phyloP scores from a whole-genome alignment of 2,329 filamentous ascomycete species.

The Fusarium nodosum region DNA sequence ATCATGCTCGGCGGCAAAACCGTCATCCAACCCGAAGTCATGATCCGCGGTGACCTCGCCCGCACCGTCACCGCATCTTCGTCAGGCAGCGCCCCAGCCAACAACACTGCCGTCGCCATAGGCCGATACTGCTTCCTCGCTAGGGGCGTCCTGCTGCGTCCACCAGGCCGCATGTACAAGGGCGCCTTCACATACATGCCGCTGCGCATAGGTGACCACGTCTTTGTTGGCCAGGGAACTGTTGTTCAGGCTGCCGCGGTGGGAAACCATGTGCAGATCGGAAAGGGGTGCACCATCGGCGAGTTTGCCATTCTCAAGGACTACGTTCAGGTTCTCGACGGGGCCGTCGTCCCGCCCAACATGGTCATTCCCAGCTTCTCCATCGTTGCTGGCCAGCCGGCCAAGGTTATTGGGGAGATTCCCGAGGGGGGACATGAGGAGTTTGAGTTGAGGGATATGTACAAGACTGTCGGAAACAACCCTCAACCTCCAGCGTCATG shows the following conservation, averaged over 20 bases:
- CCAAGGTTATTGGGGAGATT: slow-evolving; percentile 83
- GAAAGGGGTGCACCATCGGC: slow-evolving; percentile 80
- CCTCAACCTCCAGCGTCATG: slow-evolving; percentile 53
- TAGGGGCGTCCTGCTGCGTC: slow-evolving; percentile 81
- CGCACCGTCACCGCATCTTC: slow-evolving; percentile 65
- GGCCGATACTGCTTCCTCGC: slow-evolving; percentile 93
- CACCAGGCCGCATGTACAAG: slow-evolving; percentile 85
- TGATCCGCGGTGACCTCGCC: slow-evolving; percentile 90
- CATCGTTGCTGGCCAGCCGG: slow-evolving; percentile 87
- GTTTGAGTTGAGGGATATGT: slow-evolving; percentile 74
- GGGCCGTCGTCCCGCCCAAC: slow-evolving; percentile 83
- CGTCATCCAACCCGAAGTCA: slow-evolving; percentile 94
- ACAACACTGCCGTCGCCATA: slow-evolving; percentile 82
- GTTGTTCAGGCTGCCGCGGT: slow-evolving; percentile 87
- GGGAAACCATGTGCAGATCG: slow-evolving; percentile 88
- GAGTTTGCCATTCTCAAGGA: slow-evolving; percentile 95
- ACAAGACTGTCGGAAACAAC: slow-evolving; percentile 74
- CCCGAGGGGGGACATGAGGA: slow-evolving; percentile 76
- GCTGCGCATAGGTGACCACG: slow-evolving; percentile 93
- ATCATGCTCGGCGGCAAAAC: slow-evolving; percentile 98
- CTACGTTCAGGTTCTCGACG: slow-evolving; percentile 88
- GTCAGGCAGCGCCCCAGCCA: slow-evolving; percentile 59
- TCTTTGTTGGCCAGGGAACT: slow-evolving; percentile 83
- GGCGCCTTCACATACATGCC: slow-evolving; percentile 86
- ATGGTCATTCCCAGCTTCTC: slow-evolving; percentile 95